Base-by-base conservation (phyloP, 495 filamentous ascomycete species). In the Trichoderma virens region DNA sequence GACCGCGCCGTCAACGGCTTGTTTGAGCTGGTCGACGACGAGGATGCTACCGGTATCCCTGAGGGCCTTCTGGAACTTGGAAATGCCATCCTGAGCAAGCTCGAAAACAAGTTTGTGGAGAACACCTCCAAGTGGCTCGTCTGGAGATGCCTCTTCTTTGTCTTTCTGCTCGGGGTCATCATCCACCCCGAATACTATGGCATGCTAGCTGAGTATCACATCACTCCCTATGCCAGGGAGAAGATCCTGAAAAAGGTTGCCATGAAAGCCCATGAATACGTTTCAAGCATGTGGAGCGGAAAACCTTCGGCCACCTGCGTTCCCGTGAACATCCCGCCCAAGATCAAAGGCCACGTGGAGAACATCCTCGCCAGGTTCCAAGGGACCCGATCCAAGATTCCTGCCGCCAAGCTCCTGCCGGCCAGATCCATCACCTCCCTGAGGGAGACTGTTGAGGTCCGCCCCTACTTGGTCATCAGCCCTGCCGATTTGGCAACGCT, bases 131-230 rank as follows among this genome's bases (percentile, higher is more conserved):
- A 84, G 68, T 93, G 91, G 77, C 81, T 97, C 64, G 86, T 96
- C 67, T 85, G 87, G 60, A 92, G 92, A 70, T 98, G 93, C 88
- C 88, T 96, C 67, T 97, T 97, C 71, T 88, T 90, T 34, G 88
- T 87, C 51, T 97, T 91, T 76, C 79, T 98, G 35, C 83, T 89
- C 45, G 88, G 89, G 67, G 89, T 91, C 59, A 83, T 98, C 67
- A 90, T 91, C 59, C 90, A 93, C 70, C 94, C 94, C 3, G 94
- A 98, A 85, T 87, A 85, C 31, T 88, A 92, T 65, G 92, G 91
- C 60, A 88, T 97, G 74, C 86, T 97, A 81, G 82, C 89, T 65
- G 91, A 94, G 66, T 90, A 96, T 70, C 90, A 96, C 74, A 91
- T 98, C 68, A 89, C 87, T 31, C 90, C 96, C 70, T 90, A 92